These are phyloP conservation scores for Paecilomyces sp. DNA, from an alignment of 2,329 filamentous ascomycete genomes.

Conservation along the genomic window DNA sequence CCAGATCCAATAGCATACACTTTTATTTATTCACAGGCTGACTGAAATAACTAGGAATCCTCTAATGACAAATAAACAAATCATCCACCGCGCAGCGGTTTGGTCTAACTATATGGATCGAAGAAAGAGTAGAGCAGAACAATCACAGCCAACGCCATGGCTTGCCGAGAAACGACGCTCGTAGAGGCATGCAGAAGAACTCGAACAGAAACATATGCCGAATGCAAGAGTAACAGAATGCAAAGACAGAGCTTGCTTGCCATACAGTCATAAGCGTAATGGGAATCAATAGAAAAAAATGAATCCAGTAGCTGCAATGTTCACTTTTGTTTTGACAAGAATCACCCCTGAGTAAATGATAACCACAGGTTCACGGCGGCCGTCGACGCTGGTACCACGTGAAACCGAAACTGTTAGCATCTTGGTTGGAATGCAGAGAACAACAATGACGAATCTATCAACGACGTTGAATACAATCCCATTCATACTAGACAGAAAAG, in stretches of 20 bases:
- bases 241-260: background rate
- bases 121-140: background rate
- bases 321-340: background rate
- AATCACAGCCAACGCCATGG: background rate
- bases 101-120: background rate
- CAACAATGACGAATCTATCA: background rate
- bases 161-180: background rate
- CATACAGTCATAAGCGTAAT: background rate
- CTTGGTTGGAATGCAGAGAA: background rate
- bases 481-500: conserved; percentile 42
- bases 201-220: background rate
- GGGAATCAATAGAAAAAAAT: background rate
- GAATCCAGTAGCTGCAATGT: background rate
- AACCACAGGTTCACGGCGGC: background rate
- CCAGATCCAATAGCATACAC: no score
- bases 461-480: conserved; percentile 48
- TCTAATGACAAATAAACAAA: background rate
- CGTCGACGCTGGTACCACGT: background rate
- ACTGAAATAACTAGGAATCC: background rate
- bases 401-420: background rate
- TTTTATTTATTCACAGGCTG: background rate
- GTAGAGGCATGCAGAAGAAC: background rate
- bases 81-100: background rate
- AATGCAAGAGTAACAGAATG: background rate
- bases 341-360: background rate